Percentiles rank a stretch among this genome's conserved stretches.
Evolutionary conservation across 1,284 basidiomycete species (phyloP).

Genomic region (Volvariella volvacea): DNA sequence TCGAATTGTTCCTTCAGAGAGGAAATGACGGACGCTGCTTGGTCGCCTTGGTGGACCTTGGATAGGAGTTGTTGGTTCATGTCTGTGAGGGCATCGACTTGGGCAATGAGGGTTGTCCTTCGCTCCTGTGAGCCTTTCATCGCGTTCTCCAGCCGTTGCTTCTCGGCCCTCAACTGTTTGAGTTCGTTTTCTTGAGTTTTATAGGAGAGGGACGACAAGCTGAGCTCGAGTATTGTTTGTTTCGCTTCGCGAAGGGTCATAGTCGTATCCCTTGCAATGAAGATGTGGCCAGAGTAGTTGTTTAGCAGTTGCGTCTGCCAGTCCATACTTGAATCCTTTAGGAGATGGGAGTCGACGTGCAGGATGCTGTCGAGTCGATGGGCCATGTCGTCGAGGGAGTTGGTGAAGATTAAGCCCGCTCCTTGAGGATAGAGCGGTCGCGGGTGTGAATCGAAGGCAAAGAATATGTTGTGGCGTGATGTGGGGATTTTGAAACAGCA

Average conservation of each 20-base stretch:
- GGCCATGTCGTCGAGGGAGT: neutral
- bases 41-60: no score
- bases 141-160: neutral
- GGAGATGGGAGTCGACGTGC: neutral
- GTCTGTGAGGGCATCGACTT: neutral
- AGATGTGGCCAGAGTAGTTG: neutral
- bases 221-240: neutral
- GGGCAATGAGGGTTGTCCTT: neutral
- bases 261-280: neutral
- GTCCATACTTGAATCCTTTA: neutral
- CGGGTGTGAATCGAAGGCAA: neutral
- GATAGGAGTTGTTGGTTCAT: neutral
- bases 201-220: neutral
- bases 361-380: neutral
- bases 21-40: no score
- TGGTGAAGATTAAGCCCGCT: neutral
- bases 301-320: neutral
- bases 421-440: neutral
- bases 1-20: no score
- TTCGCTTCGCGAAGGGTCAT: no score
- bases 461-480: neutral
- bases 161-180: neutral
- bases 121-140: neutral
- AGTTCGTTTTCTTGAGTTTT: neutral
- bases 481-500: slow-evolving; percentile 1